Evolutionary conservation across 2,329 filamentous ascomycete genomes (phyloP), one percentile per base, ranked within the genome.

Genomic region (Verticillium klebahnii): DNA sequence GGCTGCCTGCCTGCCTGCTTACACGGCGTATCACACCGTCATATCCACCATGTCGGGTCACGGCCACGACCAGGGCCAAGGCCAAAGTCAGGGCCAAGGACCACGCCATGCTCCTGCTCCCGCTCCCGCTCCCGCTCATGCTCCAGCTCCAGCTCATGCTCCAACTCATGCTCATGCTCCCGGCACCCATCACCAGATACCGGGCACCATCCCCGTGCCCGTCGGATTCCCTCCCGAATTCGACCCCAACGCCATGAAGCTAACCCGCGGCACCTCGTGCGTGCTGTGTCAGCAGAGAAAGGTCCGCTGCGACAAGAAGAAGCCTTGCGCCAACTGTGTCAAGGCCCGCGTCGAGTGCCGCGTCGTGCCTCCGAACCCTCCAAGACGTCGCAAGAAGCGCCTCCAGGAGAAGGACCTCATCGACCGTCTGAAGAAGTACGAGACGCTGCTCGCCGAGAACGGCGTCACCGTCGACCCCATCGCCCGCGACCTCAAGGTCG

Each of bases 241-340:
- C 63, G 81, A 84, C 63, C 69, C 77, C 60, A 76, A 78, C 45
- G 73, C 76, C 61, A 72, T 83, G 67, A 86, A 86, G 72, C 73
- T 86, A 67, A 86, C 83, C 45, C 79, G 84, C 58, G 84, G 84
- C 62, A 84, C 85, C 64, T 85, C 83, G 63, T 94, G 91, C 69
- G 81, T 91, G 15, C 80, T 88, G 23, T 94, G 91, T 70, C 89
- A 93, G 71, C 89, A 90, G 71, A 85, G 89, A 64, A 92, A 92
- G 72, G 83, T 92, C 52, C 87, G 87, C 63, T 92, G 90, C 73
- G 87, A 92, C 73, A 89, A 89, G 74, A 85, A 82, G 67, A 87
- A 87, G 73, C 89, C 89, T 17, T 92, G 90, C 70, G 79, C 83
- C 68, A 89, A 89, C 73, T 92, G 89, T 70, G 77, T 86, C 70